Conservation (phyloP, 2,329 filamentous ascomycete species). For the Xenoacremonium recifei region DNA sequence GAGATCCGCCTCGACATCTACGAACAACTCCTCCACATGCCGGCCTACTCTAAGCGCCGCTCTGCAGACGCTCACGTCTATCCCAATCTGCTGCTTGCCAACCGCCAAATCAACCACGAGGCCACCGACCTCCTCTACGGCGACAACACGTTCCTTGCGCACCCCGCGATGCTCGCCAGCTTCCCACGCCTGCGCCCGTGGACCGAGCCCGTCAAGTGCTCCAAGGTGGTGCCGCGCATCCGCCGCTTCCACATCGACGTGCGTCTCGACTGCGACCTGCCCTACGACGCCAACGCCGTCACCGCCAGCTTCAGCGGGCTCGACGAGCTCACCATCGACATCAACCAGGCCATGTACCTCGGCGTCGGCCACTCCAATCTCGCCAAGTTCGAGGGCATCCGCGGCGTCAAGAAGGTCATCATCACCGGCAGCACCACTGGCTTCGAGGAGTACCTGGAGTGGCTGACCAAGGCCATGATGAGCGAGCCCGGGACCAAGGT, state of each 20-base stretch:
- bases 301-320: slow-evolving; percentile 34
- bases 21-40: slow-evolving; percentile 38
- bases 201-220: slow-evolving; percentile 30
- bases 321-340: slow-evolving; percentile 39
- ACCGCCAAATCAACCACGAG: slow-evolving; percentile 41
- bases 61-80: slow-evolving; percentile 25
- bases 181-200: slow-evolving; percentile 39
- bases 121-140: slow-evolving; percentile 40
- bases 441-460: slow-evolving; percentile 41
- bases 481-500: slow-evolving; percentile 19
- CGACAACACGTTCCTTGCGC: slow-evolving; percentile 43
- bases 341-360: slow-evolving; percentile 38
- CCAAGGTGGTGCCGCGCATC: slow-evolving; percentile 31
- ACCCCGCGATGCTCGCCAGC: slow-evolving; percentile 37
- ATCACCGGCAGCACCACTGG: slow-evolving; percentile 39
- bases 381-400: slow-evolving; percentile 40
- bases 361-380: slow-evolving; percentile 37
- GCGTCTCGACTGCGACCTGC: slow-evolving; percentile 40
- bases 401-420: slow-evolving; percentile 36
- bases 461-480: slow-evolving; percentile 40
- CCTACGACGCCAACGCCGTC: slow-evolving; percentile 29
- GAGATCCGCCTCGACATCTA: slow-evolving; percentile 49
- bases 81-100: slow-evolving; percentile 39
- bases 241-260: slow-evolving; percentile 38
- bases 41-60: slow-evolving; percentile 25